Percentiles rank a stretch among this genome's conserved stretches.
Conservation (phyloP, 2,329 filamentous ascomycete species). For the Sclerotinia spermophila region DNA sequence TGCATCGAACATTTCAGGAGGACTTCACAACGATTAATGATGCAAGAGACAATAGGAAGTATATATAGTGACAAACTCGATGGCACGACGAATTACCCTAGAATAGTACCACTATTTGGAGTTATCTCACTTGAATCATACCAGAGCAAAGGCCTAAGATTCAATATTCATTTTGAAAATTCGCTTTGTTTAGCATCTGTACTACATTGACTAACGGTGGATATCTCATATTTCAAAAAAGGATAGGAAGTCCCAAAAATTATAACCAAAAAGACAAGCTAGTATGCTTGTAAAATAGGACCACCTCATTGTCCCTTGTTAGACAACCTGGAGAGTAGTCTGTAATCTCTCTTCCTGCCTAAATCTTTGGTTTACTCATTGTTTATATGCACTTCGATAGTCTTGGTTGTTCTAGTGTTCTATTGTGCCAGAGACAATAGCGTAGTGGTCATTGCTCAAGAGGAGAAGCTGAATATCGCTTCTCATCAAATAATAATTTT, state of each 20-base stretch:
- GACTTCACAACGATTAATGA: not conserved
- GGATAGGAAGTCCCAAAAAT: too few relatives aligned
- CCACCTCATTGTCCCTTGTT: not conserved
- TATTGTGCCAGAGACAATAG: not conserved
- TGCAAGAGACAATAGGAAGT: not conserved
- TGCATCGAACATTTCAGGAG: not conserved
- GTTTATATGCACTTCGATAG: accelerated
- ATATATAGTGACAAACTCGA: not conserved
- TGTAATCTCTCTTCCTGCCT: not conserved
- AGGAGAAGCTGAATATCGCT: not conserved
- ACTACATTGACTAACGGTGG: not conserved
- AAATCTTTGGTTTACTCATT: not conserved
- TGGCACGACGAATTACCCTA: not conserved
- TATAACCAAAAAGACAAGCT: accelerated
- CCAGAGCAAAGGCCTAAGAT: not conserved
- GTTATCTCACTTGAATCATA: not conserved
- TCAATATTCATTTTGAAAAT: not conserved
- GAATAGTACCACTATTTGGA: not conserved
- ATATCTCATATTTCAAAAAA: not conserved
- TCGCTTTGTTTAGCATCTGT: not conserved
- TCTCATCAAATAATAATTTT: not conserved
- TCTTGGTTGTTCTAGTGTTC: not conserved
- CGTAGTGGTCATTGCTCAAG: not conserved
- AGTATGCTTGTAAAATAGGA: not conserved
- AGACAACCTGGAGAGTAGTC: not conserved